A percentile compares a stretch with the other conserved stretches of the same genome.
Conservation (phyloP, 345 rosid genomes). For the Excoecaria agallocha region DNA sequence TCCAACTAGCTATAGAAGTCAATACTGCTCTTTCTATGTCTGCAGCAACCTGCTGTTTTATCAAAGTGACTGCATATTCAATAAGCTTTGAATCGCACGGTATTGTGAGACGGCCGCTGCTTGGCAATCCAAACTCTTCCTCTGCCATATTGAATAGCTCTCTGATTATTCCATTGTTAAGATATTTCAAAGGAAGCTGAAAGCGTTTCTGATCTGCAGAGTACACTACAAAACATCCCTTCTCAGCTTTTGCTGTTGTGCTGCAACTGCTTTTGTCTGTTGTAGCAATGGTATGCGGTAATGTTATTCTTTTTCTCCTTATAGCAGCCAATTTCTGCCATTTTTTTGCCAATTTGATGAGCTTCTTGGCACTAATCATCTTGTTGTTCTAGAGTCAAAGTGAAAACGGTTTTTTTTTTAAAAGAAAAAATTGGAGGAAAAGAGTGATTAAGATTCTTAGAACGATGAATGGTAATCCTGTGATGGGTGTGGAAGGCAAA, state of each 20-base stretch:
- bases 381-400: not conserved
- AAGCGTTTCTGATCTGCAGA: constrained; percentile 10
- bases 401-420: not conserved
- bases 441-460: not conserved
- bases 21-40: constrained; percentile 2
- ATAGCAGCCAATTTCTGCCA: constrained; percentile 15
- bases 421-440: not conserved
- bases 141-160: constrained; percentile 10
- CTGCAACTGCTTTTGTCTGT: not conserved
- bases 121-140: constrained; percentile 3
- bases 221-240: constrained; percentile 13
- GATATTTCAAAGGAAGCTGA: constrained; percentile 6
- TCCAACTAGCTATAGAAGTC: not conserved
- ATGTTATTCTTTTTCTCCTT: not conserved
- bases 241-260: constrained; percentile 1
- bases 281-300: not conserved
- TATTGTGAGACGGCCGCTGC: not conserved
- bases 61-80: constrained; percentile 14
- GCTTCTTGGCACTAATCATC: constrained; percentile 18
- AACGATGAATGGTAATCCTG: not conserved
- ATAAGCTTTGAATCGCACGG: constrained; percentile 12
- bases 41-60: constrained; percentile 3
- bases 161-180: constrained; percentile 8
- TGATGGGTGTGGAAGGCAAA: too few relatives aligned
- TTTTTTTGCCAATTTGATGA: constrained; percentile 12